These are phyloP conservation scores for Populus ilicifolia DNA, from an alignment of 345 rosid species.

Conservation along the genomic window DNA sequence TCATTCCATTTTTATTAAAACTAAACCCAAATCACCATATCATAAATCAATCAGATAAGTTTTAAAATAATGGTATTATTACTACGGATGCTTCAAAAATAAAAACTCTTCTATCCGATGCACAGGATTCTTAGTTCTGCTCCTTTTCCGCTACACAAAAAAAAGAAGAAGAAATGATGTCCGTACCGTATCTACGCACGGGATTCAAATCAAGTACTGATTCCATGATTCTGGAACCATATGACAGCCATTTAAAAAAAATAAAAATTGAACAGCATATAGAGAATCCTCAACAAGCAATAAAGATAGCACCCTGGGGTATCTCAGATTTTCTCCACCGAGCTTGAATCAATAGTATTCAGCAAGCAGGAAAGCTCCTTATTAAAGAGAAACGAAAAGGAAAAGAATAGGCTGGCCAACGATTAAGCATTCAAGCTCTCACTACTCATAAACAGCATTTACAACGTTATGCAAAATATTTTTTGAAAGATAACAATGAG, in stretches of 20 bases:
- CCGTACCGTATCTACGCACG: no score
- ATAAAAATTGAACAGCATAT: no score
- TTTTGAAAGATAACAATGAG: background rate
- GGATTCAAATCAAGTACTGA: background rate
- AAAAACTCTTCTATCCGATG: no score
- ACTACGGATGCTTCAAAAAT: no score
- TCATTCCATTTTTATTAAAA: no score
- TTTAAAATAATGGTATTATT: no score
- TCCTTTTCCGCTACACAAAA: no score
- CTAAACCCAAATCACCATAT: no score
- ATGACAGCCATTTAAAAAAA: no score
- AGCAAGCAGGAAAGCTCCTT: background rate
- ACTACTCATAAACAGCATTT: background rate
- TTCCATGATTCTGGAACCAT: background rate
- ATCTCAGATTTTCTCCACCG: background rate
- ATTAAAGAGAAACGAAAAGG: background rate
- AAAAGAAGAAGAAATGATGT: no score
- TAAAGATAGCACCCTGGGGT: background rate
- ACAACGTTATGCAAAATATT: background rate
- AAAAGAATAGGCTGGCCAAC: background rate
- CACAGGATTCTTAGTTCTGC: no score
- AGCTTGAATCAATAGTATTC: background rate
- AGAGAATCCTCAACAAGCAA: background rate
- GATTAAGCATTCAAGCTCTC: background rate
- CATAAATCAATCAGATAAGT: no score